Evolutionary conservation across 495 filamentous ascomycete genomes (phyloP).

Genomic region (Penicillium malachiteum): DNA sequence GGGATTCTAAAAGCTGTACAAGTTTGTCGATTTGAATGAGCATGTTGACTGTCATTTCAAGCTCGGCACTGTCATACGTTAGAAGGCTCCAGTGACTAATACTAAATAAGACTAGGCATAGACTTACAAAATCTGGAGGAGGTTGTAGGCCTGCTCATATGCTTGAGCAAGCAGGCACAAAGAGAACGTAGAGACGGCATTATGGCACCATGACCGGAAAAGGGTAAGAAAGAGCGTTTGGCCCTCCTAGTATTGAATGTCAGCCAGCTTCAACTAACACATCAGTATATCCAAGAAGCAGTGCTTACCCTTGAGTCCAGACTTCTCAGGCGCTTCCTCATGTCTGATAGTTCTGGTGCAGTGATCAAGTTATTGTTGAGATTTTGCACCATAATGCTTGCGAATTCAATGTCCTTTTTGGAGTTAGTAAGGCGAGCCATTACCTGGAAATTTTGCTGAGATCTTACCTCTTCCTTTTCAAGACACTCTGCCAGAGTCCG

Average conservation of each 20-base stretch:
- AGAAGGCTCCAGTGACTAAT: slow-evolving; percentile 22
- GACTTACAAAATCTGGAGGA: slow-evolving; percentile 89
- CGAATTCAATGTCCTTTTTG: slow-evolving; percentile 85
- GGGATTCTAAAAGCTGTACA: slow-evolving; percentile 94
- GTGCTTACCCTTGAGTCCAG: slow-evolving; percentile 72
- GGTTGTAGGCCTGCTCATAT: slow-evolving; percentile 96
- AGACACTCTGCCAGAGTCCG: slow-evolving; percentile 94
- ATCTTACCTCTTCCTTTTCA: slow-evolving; percentile 81
- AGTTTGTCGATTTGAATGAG: slow-evolving; percentile 99
- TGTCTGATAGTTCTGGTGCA: slow-evolving; percentile 86
- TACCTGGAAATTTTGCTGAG: not conserved
- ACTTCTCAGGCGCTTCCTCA: slow-evolving; percentile 86
- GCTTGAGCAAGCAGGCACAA: slow-evolving; percentile 94
- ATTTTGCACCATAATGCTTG: slow-evolving; percentile 99
- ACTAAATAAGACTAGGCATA: too few relatives aligned
- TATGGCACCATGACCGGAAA: slow-evolving; percentile 98
- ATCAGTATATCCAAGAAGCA: not conserved
- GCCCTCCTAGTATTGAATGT: slow-evolving; percentile 61
- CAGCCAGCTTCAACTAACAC: slow-evolving; percentile 1
- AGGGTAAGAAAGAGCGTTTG: slow-evolving; percentile 93
- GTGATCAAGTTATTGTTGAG: slow-evolving; percentile 99
- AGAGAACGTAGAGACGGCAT: slow-evolving; percentile 96
- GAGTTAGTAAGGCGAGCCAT: slow-evolving; percentile 9
- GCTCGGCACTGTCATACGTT: slow-evolving; percentile 69
- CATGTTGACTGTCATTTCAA: slow-evolving; percentile 99